Base-by-base conservation (phyloP, 192 early-diverging fungal genomes). In the Cladochytrium replicatum region DNA sequence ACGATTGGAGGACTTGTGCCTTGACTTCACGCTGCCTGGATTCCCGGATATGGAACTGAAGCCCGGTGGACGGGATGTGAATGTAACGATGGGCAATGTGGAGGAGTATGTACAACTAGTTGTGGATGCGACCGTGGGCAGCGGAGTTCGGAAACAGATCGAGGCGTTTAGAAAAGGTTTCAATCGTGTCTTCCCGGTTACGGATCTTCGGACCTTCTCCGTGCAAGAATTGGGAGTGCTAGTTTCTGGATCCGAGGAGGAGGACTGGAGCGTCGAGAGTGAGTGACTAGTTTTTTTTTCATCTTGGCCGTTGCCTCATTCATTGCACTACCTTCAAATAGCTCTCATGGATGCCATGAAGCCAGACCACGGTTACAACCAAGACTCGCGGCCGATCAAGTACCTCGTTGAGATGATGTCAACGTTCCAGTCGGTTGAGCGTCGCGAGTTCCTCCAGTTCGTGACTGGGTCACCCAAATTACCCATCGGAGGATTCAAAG, bases 1-100 rank as follows among this genome's bases (percentile, higher is more conserved):
- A 29, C 61, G 44, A n/a, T 9, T 71, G 6, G 65, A 71, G 29
- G 68, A 71, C 41, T 71, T 96, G 30, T 71, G 74, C 26, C 69
- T 96, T 11, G 89, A 91, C 57, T 93, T 93, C 69, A 87, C 86
- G 2, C 64, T 93, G 26, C 87, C 87, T 6, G 91, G 91, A 4
- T 73, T 87, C 68, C 76, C 84, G 11, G 53, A 63, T 9, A 67
- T 83, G 38, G 81, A 87, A 40, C 69, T 89, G 23, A 72, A 72
- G 41, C 57, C 65, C 49, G 48, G 48, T 26, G 92, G 89, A 17
- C 17, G 57, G 4, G 65, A 80, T 5, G 75, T 84, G 5, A 54
- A 75, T 3, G 83, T 95, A 15, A 90, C 80, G 1, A 75, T 87
- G n/a, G 58, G 69, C 46, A 96, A 93, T 50, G 72, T 93, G n/a